phyloP scores from a whole-genome alignment of 140 eudicot species.

The Artemisia princeps region DNA sequence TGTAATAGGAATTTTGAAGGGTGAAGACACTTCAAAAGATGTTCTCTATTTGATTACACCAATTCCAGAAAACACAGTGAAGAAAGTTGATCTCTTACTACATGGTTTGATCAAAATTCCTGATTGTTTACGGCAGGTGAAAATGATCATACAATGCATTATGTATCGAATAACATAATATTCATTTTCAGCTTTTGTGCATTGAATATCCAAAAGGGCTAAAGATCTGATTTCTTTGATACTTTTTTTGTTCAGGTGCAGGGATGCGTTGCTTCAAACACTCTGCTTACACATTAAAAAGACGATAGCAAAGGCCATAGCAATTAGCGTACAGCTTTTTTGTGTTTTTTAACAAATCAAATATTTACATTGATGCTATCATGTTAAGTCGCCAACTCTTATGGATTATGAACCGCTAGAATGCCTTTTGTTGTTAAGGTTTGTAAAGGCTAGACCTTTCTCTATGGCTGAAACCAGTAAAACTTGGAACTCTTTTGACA shows the following conservation, averaged over 20 bases:
- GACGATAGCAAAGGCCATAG: background rate
- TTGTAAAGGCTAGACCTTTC: background rate
- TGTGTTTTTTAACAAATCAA: too few relatives aligned
- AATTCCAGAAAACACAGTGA: conserved; percentile 38
- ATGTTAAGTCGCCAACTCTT: too few relatives aligned
- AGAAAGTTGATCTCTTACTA: conserved; percentile 54
- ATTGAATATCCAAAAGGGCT: too few relatives aligned
- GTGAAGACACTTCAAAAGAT: conserved; percentile 41
- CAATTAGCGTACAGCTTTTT: background rate
- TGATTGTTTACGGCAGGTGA: conserved; percentile 61
- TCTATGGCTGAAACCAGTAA: background rate
- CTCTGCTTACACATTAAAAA: background rate
- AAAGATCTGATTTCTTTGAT: background rate
- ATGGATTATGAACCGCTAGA: background rate
- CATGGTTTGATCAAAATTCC: conserved; percentile 69
- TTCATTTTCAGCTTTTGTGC: background rate
- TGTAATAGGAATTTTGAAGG: conserved; percentile 59
- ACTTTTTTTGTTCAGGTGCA: conserved; percentile 14
- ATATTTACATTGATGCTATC: too few relatives aligned
- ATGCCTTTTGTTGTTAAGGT: background rate
- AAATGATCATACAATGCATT: background rate
- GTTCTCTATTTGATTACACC: conserved; percentile 57
- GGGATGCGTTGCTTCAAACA: background rate
- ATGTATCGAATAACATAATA: background rate
- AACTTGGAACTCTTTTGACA: background rate